phyloP scores from a whole-genome alignment of 1,139 yeast genomes.

The Debaryomyces coudertii region DNA sequence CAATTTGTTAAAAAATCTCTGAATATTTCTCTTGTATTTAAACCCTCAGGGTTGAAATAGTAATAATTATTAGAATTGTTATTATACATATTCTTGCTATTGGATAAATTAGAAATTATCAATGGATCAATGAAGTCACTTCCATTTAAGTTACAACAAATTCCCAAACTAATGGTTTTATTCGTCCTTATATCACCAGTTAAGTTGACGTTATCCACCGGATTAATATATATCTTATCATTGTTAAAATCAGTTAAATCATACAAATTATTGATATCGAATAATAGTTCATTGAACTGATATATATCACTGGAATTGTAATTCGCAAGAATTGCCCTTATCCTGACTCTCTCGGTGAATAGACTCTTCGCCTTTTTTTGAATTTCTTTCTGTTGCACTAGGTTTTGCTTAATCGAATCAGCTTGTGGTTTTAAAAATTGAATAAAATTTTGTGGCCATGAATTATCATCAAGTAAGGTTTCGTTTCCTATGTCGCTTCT shows the following conservation, averaged over 20 bases:
- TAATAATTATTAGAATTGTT: constrained; percentile 6
- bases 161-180: constrained; percentile 21
- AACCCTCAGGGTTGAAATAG: constrained; percentile 19
- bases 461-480: constrained; percentile 11
- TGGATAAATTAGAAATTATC: constrained; percentile 18
- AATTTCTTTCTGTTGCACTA: constrained; percentile 15
- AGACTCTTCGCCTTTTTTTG: constrained; percentile 14
- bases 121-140: constrained; percentile 23
- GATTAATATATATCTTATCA: constrained; percentile 8
- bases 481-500: neutral
- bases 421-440: constrained; percentile 14
- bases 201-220: constrained; percentile 10
- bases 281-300: constrained; percentile 22
- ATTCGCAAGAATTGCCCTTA: constrained; percentile 15
- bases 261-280: constrained; percentile 20
- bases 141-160: constrained; percentile 23
- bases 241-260: constrained; percentile 13
- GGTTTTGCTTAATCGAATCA: constrained; percentile 13
- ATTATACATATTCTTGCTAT: constrained; percentile 9
- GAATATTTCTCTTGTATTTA: constrained; percentile 16
- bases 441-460: constrained; percentile 15
- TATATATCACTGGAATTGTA: constrained; percentile 21
- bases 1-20: constrained; percentile 15
- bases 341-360: constrained; percentile 19
- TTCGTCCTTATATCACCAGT: constrained; percentile 11